Percentiles rank a stretch among this genome's conserved stretches.
These are phyloP conservation scores for Kokia cookei DNA, from an alignment of 441 rosid genomes.

Conservation along the genomic window DNA sequence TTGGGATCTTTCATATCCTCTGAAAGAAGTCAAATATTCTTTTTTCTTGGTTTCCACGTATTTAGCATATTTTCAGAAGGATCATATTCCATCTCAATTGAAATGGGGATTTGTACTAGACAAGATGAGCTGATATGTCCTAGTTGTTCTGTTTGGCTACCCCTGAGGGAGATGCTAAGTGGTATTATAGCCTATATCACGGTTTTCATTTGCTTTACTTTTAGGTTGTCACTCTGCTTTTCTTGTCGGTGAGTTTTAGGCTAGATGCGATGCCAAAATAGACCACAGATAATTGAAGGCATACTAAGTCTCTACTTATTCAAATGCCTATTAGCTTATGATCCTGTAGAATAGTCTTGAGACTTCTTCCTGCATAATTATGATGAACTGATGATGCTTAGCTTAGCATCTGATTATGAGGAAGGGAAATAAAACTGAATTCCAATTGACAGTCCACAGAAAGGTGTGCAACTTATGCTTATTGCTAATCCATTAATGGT, in stretches of 20 bases:
- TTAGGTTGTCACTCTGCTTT: not conserved
- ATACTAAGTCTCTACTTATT: not conserved
- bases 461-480: not conserved
- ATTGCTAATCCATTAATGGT: not conserved
- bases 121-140: not conserved
- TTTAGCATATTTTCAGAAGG: not conserved
- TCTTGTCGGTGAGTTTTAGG: not conserved
- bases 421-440: not conserved
- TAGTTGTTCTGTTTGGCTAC: not conserved
- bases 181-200: not conserved
- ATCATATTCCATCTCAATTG: not conserved
- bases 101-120: not conserved
- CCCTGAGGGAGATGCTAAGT: not conserved
- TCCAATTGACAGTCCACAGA: not conserved
- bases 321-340: not conserved
- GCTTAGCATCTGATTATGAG: not conserved
- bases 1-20: not conserved
- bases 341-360: not conserved
- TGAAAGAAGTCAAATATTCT: not conserved
- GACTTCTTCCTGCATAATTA: not conserved
- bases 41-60: not conserved
- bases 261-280: not conserved
- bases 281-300: not conserved
- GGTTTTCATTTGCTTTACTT: not conserved
- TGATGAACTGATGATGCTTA: not conserved